phyloP scores from a whole-genome alignment of 441 rosid genomes.

The Euphorbia celastroides region DNA sequence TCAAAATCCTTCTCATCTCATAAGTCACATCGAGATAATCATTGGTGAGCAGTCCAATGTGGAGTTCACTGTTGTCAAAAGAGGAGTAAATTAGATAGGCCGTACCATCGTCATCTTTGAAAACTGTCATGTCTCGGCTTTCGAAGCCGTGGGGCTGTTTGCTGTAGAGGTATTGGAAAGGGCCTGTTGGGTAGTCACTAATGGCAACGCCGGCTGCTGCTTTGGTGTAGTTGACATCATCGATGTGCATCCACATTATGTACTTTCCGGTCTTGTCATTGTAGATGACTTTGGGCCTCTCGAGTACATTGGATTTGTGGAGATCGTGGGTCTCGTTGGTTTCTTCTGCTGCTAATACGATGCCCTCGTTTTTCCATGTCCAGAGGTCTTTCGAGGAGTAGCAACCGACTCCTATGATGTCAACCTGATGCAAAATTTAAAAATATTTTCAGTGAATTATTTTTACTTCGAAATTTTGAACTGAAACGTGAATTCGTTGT shows the following conservation, averaged over 20 bases:
- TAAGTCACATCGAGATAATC: slow-evolving; percentile 68
- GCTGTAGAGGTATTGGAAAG: slow-evolving; percentile 65
- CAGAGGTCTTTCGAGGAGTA: slow-evolving; percentile 90
- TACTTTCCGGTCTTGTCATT: slow-evolving; percentile 64
- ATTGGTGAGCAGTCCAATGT: slow-evolving; percentile 67
- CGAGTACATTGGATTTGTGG: slow-evolving; percentile 79
- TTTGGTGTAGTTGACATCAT: slow-evolving; percentile 87
- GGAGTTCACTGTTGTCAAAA: slow-evolving; percentile 85
- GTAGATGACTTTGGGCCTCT: slow-evolving; percentile 89
- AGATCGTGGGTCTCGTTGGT: slow-evolving; percentile 69
- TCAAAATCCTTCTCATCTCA: slow-evolving; percentile 48
- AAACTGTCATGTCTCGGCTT: slow-evolving; percentile 88
- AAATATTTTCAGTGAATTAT: background rate
- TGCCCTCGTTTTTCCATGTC: slow-evolving; percentile 89
- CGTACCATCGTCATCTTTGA: slow-evolving; percentile 71
- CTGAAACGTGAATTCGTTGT: background rate
- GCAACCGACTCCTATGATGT: slow-evolving; percentile 89
- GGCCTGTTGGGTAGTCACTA: slow-evolving; percentile 75
- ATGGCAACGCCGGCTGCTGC: slow-evolving; percentile 78
- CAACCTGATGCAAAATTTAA: slow-evolving; percentile 50
- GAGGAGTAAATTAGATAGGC: slow-evolving; percentile 85
- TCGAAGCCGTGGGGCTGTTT: slow-evolving; percentile 83
- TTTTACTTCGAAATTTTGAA: background rate
- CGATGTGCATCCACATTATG: slow-evolving; percentile 98
- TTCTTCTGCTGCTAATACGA: slow-evolving; percentile 71